Conservation (phyloP, 2,329 filamentous ascomycete species). For the Penicillium sp. region DNA sequence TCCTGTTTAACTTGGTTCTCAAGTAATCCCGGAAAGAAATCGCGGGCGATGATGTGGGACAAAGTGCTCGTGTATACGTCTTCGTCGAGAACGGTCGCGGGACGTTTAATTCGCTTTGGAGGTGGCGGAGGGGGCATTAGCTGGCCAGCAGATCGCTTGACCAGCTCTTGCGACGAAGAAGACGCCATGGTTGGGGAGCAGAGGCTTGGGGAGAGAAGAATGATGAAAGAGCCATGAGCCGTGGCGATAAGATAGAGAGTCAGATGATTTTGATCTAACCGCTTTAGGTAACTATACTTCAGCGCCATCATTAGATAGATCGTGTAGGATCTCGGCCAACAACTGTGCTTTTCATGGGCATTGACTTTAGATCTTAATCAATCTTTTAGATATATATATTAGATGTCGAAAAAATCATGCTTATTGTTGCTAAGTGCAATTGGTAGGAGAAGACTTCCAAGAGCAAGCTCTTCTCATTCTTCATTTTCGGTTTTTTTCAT, state of each 20-base stretch:
- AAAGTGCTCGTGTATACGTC: slow-evolving; percentile 88
- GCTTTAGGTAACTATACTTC: slow-evolving; percentile 5
- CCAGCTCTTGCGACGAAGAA: slow-evolving; percentile 31
- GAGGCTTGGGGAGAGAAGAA: neutral
- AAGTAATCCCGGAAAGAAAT: slow-evolving; percentile 91
- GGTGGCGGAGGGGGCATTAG: slow-evolving; percentile 86
- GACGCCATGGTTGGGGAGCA: slow-evolving; percentile 27
- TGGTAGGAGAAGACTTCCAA: too few species aligned
- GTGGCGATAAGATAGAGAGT: slow-evolving; percentile 19
- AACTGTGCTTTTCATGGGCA: too few species aligned
- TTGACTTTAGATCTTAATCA: too few species aligned
- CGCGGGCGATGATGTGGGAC: slow-evolving; percentile 90
- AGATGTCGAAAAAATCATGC: too few species aligned
- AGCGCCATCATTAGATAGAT: neutral
- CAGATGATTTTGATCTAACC: slow-evolving; percentile 14
- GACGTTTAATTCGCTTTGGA: slow-evolving; percentile 86
- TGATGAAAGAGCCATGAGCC: slow-evolving; percentile 7
- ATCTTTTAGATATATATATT: too few species aligned
- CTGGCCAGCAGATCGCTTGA: slow-evolving; percentile 48
- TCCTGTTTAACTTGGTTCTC: slow-evolving; percentile 87
- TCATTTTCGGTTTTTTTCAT: too few species aligned
- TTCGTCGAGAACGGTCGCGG: slow-evolving; percentile 84
- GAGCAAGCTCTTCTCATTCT: too few species aligned
- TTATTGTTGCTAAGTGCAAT: too few species aligned
- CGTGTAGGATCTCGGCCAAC: neutral